Base-by-base conservation (phyloP, 2,329 filamentous ascomycete genomes). In the Neofusicoccum laricinum region DNA sequence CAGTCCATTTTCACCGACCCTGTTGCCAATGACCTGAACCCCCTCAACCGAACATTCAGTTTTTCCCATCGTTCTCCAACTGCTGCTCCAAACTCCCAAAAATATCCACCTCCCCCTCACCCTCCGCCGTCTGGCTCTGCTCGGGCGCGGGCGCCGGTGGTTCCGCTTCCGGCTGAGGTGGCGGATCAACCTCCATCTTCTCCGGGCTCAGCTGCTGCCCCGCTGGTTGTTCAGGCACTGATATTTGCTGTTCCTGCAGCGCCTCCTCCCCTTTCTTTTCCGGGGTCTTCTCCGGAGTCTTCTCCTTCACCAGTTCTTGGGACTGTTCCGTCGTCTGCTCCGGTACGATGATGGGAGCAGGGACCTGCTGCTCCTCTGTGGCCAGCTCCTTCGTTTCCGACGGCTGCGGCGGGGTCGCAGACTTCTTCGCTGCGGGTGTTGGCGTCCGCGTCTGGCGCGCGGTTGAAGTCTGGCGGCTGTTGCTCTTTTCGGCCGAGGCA, bases 51-150 rank as follows among this genome's bases (percentile, higher is more conserved):
- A 3, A 14, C 11, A 7, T 34, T 43, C 38, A 49, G 12, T 19
- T 55, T 19, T 64, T 55, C 25, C 66, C 59, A 12, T 68, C 63
- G 6, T 66, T 62, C 43, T 77, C 75, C 50, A 81, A 67, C 63
- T 81, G 80, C 25, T 76, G 76, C 67, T 84, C 81, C 25, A 84
- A 68, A 63, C 78, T 82, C 40, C 79, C 80, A 32, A 83, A 70
- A 36, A 84, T 68, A 71, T 84, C 81, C 34, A 78, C 70, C 61
- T 84, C 81, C 34, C 78, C 70, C 61, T 80, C 79, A 7, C 72
- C 74, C 41, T 77, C 77, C 4, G 4, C 40, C 7, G n/a, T 38
- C 32, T 63, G 46, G n/a, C 41, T 21, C 1, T 30, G 38, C 40
- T 43, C 38, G 2, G 30, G 25, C 2, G 49, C 15, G n/a, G n/a